Evolutionary conservation across 2,329 filamentous ascomycete genomes (phyloP).

Genomic region (Alternaria atra): DNA sequence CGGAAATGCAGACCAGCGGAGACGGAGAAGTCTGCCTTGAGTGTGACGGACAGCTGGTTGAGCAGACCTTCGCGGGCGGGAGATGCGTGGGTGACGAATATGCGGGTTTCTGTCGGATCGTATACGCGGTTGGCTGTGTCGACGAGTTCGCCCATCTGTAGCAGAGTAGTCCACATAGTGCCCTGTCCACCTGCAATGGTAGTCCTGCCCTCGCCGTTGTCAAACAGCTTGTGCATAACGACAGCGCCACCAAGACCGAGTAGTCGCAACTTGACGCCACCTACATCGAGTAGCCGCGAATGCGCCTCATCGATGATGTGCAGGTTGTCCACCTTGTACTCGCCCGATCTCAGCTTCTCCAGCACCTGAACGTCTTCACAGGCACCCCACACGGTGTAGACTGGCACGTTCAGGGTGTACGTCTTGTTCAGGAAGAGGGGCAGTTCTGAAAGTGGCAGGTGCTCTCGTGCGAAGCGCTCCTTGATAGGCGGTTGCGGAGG

Average conservation of each 20-base stretch:
- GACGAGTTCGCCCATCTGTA: slow-evolving; percentile 98
- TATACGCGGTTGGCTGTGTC: slow-evolving; percentile 98
- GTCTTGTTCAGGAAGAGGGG: slow-evolving; percentile 87
- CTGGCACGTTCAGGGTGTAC: slow-evolving; percentile 91
- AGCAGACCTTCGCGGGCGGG: slow-evolving; percentile 95
- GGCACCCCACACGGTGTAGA: slow-evolving; percentile 98
- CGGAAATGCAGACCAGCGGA: slow-evolving; percentile 98
- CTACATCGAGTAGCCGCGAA: slow-evolving; percentile 92
- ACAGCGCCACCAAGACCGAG: slow-evolving; percentile 94
- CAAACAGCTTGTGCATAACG: slow-evolving; percentile 99
- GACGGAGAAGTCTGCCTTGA: slow-evolving; percentile 98
- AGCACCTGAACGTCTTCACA: slow-evolving; percentile 97
- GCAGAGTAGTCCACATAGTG: slow-evolving; percentile 98
- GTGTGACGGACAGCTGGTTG: slow-evolving; percentile 95
- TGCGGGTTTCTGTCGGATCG: slow-evolving; percentile 94
- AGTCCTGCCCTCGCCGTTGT: slow-evolving; percentile 96
- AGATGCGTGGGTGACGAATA: slow-evolving; percentile 97
- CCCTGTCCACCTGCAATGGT: slow-evolving; percentile 98
- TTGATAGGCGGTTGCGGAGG: slow-evolving; percentile 78
- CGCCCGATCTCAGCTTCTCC: slow-evolving; percentile 95
- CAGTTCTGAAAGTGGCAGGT: slow-evolving; percentile 92
- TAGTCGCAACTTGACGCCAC: slow-evolving; percentile 93
- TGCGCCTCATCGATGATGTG: slow-evolving; percentile 99
- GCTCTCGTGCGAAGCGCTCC: slow-evolving; percentile 79
- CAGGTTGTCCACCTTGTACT: slow-evolving; percentile 97